Evolutionary conservation across 805 yeast genomes (phyloP).

Genomic region (Scheffersomyces coipomensis): DNA sequence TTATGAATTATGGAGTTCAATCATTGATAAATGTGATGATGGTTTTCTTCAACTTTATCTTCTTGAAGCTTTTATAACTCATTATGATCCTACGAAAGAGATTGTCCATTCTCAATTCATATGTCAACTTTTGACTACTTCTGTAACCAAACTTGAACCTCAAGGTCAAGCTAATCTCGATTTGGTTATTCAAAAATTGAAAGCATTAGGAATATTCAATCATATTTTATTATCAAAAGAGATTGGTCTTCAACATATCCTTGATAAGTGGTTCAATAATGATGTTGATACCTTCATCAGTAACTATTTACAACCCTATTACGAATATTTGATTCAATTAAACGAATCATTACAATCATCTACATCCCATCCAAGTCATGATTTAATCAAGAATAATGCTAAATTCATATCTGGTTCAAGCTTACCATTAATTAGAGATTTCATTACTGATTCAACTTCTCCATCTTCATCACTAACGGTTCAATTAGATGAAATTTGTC

Average conservation of each 20-base stretch:
- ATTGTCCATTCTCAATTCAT: too few relatives aligned
- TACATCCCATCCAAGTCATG: background rate
- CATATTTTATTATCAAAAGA: conserved; percentile 8
- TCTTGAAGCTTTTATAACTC: background rate
- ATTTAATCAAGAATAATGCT: background rate
- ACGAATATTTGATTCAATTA: conserved; percentile 8
- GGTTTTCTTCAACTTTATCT: background rate
- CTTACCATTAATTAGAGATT: background rate
- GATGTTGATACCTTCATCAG: background rate
- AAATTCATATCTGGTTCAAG: background rate
- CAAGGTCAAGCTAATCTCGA: too few relatives aligned
- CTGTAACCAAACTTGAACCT: too few relatives aligned
- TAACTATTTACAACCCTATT: conserved; percentile 1
- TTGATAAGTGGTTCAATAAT: background rate
- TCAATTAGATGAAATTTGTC: too few relatives aligned
- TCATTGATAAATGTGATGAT: background rate
- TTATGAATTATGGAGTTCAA: background rate
- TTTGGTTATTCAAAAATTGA: conserved; percentile 11
- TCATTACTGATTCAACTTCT: too few relatives aligned
- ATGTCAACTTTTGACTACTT: too few relatives aligned
- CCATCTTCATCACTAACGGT: too few relatives aligned
- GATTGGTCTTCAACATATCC: background rate
- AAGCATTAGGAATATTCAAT: conserved; percentile 18
- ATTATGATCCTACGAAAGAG: too few relatives aligned
- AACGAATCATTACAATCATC: background rate